Conservation (phyloP, 208 protist genomes). For the Wallacemonas collosoma region DNA sequence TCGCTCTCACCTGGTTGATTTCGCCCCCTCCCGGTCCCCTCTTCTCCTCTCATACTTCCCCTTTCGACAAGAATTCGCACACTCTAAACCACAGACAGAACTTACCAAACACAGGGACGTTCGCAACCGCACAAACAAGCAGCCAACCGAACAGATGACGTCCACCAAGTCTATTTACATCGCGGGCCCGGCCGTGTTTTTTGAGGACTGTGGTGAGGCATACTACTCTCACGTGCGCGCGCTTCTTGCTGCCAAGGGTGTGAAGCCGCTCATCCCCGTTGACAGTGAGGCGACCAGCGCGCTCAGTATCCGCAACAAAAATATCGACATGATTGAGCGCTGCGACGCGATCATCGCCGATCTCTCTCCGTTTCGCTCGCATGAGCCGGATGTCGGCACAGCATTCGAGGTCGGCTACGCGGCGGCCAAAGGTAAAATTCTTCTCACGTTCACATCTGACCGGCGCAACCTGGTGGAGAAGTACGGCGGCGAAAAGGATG, state of each 20-base stretch:
- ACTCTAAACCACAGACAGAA: no score
- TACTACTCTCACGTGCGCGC: constrained; percentile 61
- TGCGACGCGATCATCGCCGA: constrained; percentile 85
- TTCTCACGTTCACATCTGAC: constrained; percentile 68
- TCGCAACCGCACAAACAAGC: constrained; percentile 10
- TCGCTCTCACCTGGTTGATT: no score
- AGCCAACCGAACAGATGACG: neutral
- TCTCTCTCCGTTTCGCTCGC: constrained; percentile 77
- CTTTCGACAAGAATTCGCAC: no score
- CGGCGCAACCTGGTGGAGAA: constrained; percentile 56
- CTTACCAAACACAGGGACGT: neutral
- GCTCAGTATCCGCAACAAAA: constrained; percentile 66
- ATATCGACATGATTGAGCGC: constrained; percentile 72
- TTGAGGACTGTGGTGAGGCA: constrained; percentile 51
- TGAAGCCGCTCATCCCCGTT: constrained; percentile 60
- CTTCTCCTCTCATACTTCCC: no score
- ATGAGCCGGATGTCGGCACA: constrained; percentile 78
- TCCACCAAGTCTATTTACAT: constrained; percentile 73
- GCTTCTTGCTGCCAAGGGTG: constrained; percentile 34
- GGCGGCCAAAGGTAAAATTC: constrained; percentile 59
- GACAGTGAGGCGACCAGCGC: constrained; percentile 52
- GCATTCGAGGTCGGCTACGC: constrained; percentile 88
- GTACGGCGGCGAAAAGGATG: constrained; percentile 53
- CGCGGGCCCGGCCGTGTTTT: constrained; percentile 78
- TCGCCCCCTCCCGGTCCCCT: no score